Conservation (phyloP, 139 green algal species). For the Chlamydomonas asymmetrica region DNA sequence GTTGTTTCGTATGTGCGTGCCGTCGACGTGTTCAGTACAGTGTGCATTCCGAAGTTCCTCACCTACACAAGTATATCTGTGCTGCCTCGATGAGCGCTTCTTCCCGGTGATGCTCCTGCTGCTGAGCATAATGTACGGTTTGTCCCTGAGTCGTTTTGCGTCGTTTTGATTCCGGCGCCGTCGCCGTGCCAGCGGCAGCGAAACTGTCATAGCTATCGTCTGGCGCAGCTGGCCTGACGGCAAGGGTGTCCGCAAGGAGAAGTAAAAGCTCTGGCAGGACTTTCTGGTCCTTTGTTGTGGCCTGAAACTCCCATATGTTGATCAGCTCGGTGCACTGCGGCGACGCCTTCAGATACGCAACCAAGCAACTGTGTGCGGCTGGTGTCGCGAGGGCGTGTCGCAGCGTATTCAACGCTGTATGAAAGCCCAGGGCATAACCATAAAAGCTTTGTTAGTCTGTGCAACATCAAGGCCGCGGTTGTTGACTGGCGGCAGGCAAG, state of each 20-base stretch:
- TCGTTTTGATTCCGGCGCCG: background rate
- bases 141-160: background rate
- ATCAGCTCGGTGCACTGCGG: slow-evolving; percentile 19
- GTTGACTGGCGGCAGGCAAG: background rate
- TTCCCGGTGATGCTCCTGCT: too few species aligned
- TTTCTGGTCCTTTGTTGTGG: slow-evolving; percentile 8
- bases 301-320: slow-evolving; percentile 36
- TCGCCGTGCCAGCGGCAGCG: background rate
- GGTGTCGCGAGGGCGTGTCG: slow-evolving; percentile 1
- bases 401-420: background rate
- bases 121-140: background rate
- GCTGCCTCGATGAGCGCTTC: too few species aligned
- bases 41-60: too few species aligned
- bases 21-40: too few species aligned
- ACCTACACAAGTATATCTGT: too few species aligned
- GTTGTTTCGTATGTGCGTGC: too few species aligned
- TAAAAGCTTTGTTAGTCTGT: too few species aligned
- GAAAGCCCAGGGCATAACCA: too few species aligned
- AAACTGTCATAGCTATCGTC: background rate
- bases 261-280: slow-evolving; percentile 28
- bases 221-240: background rate
- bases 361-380: slow-evolving; percentile 9
- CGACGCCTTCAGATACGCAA: slow-evolving; percentile 11
- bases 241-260: slow-evolving; percentile 17
- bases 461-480: background rate